Evolutionary conservation across 164 flowering plant species (phyloP).

Genomic region (Umbellularia californica): DNA sequence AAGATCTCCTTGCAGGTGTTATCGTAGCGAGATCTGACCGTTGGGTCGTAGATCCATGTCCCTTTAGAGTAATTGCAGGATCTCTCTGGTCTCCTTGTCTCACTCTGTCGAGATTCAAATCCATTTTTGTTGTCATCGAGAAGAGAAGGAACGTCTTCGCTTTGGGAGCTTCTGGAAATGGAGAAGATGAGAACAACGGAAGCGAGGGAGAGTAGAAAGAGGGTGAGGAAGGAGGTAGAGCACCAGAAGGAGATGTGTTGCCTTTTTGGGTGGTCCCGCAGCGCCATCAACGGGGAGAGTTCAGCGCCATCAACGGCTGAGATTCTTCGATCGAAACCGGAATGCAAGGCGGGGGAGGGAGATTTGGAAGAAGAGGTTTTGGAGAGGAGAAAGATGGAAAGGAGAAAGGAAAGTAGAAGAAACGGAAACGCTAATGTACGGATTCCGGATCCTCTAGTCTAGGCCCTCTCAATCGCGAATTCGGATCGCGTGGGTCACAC

Average conservation of each 20-base stretch:
- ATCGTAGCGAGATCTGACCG: constrained; percentile 44
- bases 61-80: constrained; percentile 66
- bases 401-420: too few species aligned
- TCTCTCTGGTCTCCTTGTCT: neutral
- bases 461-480: too few species aligned
- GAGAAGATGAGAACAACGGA: constrained; percentile 50
- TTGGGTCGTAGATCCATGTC: constrained; percentile 70
- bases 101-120: neutral
- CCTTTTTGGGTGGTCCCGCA: constrained; percentile 5
- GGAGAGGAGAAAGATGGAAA: too few species aligned
- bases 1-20: constrained; percentile 86
- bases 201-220: constrained; percentile 43
- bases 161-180: constrained; percentile 24
- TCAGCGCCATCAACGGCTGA: too few species aligned
- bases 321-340: too few species aligned
- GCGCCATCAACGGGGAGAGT: neutral
- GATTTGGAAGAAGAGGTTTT: too few species aligned
- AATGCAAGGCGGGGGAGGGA: too few species aligned
- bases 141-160: neutral
- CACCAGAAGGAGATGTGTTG: constrained; percentile 29
- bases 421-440: too few species aligned
- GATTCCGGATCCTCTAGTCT: too few species aligned
- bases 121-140: neutral
- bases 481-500: too few species aligned
- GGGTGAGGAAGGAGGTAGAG: constrained; percentile 30